A percentile compares a stretch with the other conserved stretches of the same genome.
Evolutionary conservation across 305 asterid genomes (phyloP).

Genomic region (Solanum hybrid): DNA sequence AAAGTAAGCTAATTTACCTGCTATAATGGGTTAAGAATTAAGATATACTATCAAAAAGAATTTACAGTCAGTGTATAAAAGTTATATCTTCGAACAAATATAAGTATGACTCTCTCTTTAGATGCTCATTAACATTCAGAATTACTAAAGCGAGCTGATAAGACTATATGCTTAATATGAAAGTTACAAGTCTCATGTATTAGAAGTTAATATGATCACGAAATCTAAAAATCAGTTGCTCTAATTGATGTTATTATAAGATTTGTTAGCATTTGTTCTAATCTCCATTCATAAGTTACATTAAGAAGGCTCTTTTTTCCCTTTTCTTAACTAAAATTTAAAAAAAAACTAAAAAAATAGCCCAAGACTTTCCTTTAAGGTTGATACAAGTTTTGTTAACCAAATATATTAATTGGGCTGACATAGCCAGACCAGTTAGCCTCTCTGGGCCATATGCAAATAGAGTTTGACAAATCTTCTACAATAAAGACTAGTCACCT

Average conservation of each 20-base stretch:
- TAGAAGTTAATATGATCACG: neutral
- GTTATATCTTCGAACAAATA: neutral
- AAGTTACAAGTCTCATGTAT: neutral
- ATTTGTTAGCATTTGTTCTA: neutral
- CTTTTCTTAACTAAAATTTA: too few relatives aligned
- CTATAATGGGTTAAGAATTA: neutral
- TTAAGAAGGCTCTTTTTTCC: too few relatives aligned
- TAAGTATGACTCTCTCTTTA: neutral
- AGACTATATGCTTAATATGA: neutral
- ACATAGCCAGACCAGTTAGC: neutral
- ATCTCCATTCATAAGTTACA: too few relatives aligned
- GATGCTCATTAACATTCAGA: neutral
- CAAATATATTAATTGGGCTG: neutral
- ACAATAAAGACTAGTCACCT: neutral
- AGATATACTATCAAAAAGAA: neutral
- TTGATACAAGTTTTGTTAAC: neutral
- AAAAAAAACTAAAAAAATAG: too few relatives aligned
- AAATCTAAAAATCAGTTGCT: neutral
- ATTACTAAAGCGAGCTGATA: neutral
- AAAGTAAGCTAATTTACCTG: neutral
- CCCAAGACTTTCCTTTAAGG: neutral
- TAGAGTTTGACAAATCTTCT: neutral
- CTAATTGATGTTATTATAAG: neutral
- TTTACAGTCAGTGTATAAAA: neutral
- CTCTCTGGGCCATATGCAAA: constrained; percentile 2